Evolutionary conservation across 2,329 filamentous ascomycete genomes (phyloP).

Genomic region (Chaetomium globosum): DNA sequence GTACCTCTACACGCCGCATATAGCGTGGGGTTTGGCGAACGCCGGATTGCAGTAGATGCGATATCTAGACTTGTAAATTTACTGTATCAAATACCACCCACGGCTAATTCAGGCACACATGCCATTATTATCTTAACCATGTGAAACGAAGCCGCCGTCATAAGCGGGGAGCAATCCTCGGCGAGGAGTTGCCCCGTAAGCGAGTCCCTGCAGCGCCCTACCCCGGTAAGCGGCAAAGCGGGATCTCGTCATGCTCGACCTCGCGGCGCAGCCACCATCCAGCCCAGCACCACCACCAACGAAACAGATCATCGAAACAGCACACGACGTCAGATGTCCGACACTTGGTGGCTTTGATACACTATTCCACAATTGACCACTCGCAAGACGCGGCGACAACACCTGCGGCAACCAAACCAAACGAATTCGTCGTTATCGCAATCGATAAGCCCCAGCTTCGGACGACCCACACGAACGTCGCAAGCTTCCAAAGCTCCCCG

Average conservation of each 20-base stretch:
- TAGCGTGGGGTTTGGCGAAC: constrained; percentile 21
- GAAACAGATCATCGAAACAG: constrained; percentile 10
- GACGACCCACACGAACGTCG: constrained; percentile 17
- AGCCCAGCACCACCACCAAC: constrained; percentile 17
- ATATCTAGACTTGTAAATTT: constrained; percentile 30
- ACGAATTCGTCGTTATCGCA: constrained; percentile 14
- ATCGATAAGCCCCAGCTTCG: constrained; percentile 23
- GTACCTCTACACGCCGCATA: constrained; percentile 23
- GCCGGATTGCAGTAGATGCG: constrained; percentile 26
- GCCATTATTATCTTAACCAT: background rate
- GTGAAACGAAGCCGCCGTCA: background rate
- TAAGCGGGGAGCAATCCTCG: constrained; percentile 5
- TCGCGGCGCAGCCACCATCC: constrained; percentile 27
- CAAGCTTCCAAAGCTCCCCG: background rate
- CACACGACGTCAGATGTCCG: background rate
- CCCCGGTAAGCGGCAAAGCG: constrained; percentile 26
- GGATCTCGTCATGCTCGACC: constrained; percentile 24
- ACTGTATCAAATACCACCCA: constrained; percentile 26
- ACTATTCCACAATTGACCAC: constrained; percentile 7
- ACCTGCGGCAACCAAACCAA: background rate
- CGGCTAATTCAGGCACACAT: background rate
- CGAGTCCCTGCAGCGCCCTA: constrained; percentile 12
- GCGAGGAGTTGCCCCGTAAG: constrained; percentile 16
- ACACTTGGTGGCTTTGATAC: background rate
- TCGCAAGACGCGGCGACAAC: background rate